Percentiles rank a stretch among this genome's conserved stretches.
These are phyloP conservation scores for Amyloporia xantha DNA, from an alignment of 768 basidiomycete genomes.

Conservation along the genomic window DNA sequence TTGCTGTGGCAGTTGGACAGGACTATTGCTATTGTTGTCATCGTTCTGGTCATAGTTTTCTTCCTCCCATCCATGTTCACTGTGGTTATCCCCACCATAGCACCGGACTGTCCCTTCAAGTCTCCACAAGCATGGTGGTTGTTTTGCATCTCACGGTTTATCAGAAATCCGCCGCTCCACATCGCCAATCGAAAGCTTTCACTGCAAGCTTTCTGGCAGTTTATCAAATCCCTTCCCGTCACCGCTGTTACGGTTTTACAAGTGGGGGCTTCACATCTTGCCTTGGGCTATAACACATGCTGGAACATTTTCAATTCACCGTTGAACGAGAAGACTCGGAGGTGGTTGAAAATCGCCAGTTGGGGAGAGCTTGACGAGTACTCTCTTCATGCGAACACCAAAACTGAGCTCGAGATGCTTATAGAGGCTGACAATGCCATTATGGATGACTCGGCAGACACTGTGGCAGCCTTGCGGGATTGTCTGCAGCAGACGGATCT, in stretches of 20 bases:
- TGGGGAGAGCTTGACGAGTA: slow-evolving; percentile 12
- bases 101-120: slow-evolving; percentile 11
- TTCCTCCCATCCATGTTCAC: slow-evolving; percentile 1
- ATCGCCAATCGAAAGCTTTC: not conserved
- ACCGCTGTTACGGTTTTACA: no score
- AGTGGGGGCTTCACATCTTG: no score
- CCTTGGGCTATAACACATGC: no score
- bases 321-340: not conserved
- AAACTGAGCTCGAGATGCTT: slow-evolving; percentile 4
- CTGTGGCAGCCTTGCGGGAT: slow-evolving; percentile 8
- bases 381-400: not conserved
- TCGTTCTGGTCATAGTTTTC: slow-evolving; percentile 1
- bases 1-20: slow-evolving; percentile 14
- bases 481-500: slow-evolving; percentile 11
- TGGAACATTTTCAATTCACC: not conserved
- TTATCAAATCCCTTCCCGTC: no score
- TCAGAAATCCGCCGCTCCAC: not conserved
- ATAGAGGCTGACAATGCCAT: slow-evolving; percentile 10
- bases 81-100: slow-evolving; percentile 5
- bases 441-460: slow-evolving; percentile 14
- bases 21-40: slow-evolving; percentile 10
- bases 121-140: slow-evolving; percentile 11
- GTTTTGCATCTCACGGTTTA: not conserved
- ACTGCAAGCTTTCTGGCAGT: not conserved
- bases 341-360: not conserved